These are phyloP conservation scores for Hygrophorus russula DNA, from an alignment of 768 basidiomycete genomes.

Conservation along the genomic window DNA sequence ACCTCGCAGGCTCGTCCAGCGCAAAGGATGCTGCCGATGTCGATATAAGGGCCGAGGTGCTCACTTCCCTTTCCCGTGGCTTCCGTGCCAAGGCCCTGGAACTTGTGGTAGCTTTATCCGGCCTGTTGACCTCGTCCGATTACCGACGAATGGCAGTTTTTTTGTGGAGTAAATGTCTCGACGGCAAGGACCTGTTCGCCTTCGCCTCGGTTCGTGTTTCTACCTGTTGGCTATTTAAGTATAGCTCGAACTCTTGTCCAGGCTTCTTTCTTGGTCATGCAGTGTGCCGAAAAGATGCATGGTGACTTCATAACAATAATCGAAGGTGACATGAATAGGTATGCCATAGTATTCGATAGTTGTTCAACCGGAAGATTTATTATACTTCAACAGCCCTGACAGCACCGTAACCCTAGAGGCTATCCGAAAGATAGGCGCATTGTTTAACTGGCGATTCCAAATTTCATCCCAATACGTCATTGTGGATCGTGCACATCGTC, in stretches of 20 bases:
- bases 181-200: constrained; percentile 28
- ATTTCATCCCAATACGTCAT: constrained; percentile 51
- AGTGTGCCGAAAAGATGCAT: constrained; percentile 55
- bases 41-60: constrained; percentile 22
- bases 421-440: constrained; percentile 39
- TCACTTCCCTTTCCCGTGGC: constrained; percentile 34
- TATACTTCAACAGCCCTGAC: constrained; percentile 30
- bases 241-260: constrained; percentile 12
- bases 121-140: constrained; percentile 37
- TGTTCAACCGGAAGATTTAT: constrained; percentile 1
- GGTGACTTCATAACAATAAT: constrained; percentile 37
- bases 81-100: constrained; percentile 38
- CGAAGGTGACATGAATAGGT: constrained; percentile 48
- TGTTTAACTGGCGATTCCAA: constrained; percentile 63
- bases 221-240: neutral
- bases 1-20: constrained; percentile 6
- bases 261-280: constrained; percentile 62
- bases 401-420: constrained; percentile 36
- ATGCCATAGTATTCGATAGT: constrained; percentile 5
- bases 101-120: constrained; percentile 53
- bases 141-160: constrained; percentile 39
- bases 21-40: constrained; percentile 20
- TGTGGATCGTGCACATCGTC: constrained; percentile 46
- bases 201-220: constrained; percentile 36
- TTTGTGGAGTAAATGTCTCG: constrained; percentile 47